Percentiles rank a stretch among this genome's conserved stretches.
phyloP scores from a whole-genome alignment of 176 grass and related monocot species.

The Oryza brachyantha region DNA sequence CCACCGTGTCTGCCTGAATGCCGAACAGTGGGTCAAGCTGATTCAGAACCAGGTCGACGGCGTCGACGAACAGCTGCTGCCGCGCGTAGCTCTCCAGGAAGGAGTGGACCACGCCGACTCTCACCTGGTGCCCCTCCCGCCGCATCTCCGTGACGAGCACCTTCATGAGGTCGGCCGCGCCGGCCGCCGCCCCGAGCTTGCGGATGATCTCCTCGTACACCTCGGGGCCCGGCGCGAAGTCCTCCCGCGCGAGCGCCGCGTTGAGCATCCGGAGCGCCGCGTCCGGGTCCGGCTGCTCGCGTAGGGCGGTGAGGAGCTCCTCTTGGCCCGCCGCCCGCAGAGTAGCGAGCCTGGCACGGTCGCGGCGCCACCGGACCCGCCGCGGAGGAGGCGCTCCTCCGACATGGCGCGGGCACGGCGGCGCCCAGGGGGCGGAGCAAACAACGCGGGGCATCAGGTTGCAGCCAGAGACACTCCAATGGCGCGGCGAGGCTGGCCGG shows the following conservation, averaged over 20 bases:
- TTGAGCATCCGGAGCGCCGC: slow-evolving; percentile 53
- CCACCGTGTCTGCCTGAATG: slow-evolving; percentile 29
- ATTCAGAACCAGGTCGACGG: slow-evolving; percentile 68
- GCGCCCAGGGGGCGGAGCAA: neutral
- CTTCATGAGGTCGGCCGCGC: slow-evolving; percentile 60
- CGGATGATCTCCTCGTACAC: slow-evolving; percentile 69
- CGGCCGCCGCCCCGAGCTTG: slow-evolving; percentile 54
- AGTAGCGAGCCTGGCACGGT: neutral
- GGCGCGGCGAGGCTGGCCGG: no score
- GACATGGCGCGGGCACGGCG: neutral
- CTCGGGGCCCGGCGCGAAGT: slow-evolving; percentile 24
- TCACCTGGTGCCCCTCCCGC: slow-evolving; percentile 43
- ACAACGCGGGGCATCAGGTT: neutral
- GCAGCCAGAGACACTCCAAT: no score
- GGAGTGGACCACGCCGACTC: slow-evolving; percentile 38
- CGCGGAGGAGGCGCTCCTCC: neutral
- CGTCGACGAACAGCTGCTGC: slow-evolving; percentile 57
- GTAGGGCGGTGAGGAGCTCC: slow-evolving; percentile 45
- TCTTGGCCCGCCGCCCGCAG: slow-evolving; percentile 32
- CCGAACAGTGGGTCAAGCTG: slow-evolving; percentile 44
- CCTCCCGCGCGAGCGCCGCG: slow-evolving; percentile 40
- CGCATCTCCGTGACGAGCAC: slow-evolving; percentile 56
- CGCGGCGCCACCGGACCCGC: neutral
- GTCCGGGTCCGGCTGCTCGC: slow-evolving; percentile 57
- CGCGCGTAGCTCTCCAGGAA: slow-evolving; percentile 54